Evolutionary conservation across 306 rosid genomes (phyloP), one percentile per base, ranked within the genome.

Genomic region (Corylus avellana): DNA sequence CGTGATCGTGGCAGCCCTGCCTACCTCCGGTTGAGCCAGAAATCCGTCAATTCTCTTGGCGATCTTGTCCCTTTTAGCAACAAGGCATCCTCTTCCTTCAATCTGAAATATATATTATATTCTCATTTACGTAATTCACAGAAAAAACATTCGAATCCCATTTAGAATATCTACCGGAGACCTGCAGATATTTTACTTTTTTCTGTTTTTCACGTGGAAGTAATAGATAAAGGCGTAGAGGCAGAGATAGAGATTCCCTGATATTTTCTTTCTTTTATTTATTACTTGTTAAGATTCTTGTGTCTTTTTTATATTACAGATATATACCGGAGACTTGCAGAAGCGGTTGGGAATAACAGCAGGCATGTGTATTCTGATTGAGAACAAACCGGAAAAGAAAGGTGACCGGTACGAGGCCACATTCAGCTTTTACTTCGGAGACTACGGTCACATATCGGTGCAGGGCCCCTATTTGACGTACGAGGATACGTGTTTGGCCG

Each of bases 41-140:
- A 89, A 79, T 53, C 69, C 46, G 86, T 84, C 12, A 88, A 88
- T 77, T 82, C 92, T 8, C 89, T 92, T 3, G 97, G 91, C n/a
- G 97, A 89, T 87, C 87, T 92, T 8, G 90, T 92, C 47, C 96
- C 96, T 0, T 86, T 90, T 68, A 90, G 90, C 62, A 92, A 90
- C 87, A 92, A 90, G 89, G 96, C 51, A 71, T 49, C 0, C 3
- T 49, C 14, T 11, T 49, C 14, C 9, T 49, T 49, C 53, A 2
- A 10, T 1, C 0, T 49, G 53, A 49, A 49, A 49, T 49, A 49
- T 12, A 11, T 32, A 32, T 32, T 32, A 32, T 32, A 32, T 32
- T 32, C 35, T 32, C 35, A 32, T 32, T 32, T 32, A 22, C 25
- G 25, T 22, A 22, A 22, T 22, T 22, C 25, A 22, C 25, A 22